phyloP scores from a whole-genome alignment of 2,329 filamentous ascomycete species.

The Xylariaceae sp. region DNA sequence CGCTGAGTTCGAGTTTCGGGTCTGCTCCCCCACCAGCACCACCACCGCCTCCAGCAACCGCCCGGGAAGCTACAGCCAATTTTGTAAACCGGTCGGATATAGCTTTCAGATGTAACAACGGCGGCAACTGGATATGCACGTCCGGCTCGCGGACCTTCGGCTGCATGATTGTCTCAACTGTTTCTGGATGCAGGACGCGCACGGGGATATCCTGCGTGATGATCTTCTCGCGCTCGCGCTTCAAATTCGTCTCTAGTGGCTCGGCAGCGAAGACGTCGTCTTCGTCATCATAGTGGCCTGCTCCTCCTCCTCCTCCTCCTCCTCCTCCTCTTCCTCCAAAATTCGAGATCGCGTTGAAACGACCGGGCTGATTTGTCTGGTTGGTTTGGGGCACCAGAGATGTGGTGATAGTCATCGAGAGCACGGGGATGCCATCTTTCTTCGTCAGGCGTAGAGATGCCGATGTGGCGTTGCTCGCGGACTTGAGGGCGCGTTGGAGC shows the following conservation, averaged over 20 bases:
- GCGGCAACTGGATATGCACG: slow-evolving; percentile 87
- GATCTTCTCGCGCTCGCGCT: slow-evolving; percentile 78
- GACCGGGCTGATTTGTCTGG: slow-evolving; percentile 26
- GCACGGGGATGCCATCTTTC: slow-evolving; percentile 79
- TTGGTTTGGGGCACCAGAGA: slow-evolving; percentile 56
- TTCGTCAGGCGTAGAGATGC: slow-evolving; percentile 89
- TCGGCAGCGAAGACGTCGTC: slow-evolving; percentile 45
- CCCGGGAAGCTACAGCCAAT: slow-evolving; percentile 54
- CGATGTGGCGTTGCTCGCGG: slow-evolving; percentile 74
- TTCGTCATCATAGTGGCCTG: slow-evolving; percentile 36
- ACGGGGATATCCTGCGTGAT: slow-evolving; percentile 97
- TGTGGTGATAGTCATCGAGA: slow-evolving; percentile 86
- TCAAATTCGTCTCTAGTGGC: slow-evolving; percentile 53
- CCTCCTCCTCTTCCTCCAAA: too few relatives aligned
- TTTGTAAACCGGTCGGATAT: slow-evolving; percentile 96
- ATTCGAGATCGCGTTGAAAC: too few relatives aligned
- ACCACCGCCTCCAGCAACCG: slow-evolving; percentile 17
- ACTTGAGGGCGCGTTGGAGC: slow-evolving; percentile 86
- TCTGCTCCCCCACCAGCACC: slow-evolving; percentile 21
- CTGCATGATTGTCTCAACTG: slow-evolving; percentile 91
- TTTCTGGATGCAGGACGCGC: slow-evolving; percentile 76
- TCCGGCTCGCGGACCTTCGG: slow-evolving; percentile 87
- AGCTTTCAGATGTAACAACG: slow-evolving; percentile 81
- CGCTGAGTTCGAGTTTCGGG: slow-evolving; percentile 78
- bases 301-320: too few relatives aligned